Percentiles rank a stretch among this genome's conserved stretches.
Conservation (phyloP, 495 filamentous ascomycete genomes). For the Trichocladium antarcticum region DNA sequence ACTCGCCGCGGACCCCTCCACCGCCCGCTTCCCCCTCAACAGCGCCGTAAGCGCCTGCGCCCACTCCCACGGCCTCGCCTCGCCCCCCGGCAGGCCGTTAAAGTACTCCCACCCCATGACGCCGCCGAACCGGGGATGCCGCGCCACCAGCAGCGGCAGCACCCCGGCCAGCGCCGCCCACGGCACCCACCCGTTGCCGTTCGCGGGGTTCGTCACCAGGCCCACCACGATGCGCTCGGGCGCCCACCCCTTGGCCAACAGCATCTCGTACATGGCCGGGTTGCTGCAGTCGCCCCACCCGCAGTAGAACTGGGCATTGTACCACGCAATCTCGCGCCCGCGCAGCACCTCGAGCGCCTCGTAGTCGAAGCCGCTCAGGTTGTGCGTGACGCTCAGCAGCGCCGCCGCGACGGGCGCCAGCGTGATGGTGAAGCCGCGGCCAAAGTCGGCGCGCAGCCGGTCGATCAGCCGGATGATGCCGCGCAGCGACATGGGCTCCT, state of each 20-base stretch:
- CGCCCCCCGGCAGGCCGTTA: constrained; percentile 53
- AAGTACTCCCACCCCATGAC: constrained; percentile 89
- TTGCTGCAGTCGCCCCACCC: constrained; percentile 56
- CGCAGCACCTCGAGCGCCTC: constrained; percentile 54
- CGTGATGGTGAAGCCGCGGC: constrained; percentile 58
- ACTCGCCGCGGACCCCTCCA: background rate
- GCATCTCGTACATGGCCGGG: constrained; percentile 53
- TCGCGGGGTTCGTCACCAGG: constrained; percentile 64
- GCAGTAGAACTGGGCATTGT: constrained; percentile 81
- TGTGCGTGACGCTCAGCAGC: constrained; percentile 40
- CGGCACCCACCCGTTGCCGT: constrained; percentile 43
- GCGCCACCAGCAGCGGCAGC: constrained; percentile 25
- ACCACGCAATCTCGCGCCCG: constrained; percentile 60
- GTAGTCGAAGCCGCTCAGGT: constrained; percentile 71
- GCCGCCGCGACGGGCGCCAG: constrained; percentile 71
- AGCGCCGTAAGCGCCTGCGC: constrained; percentile 37
- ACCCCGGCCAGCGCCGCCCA: constrained; percentile 28
- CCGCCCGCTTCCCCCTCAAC: constrained; percentile 16
- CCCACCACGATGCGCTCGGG: constrained; percentile 63
- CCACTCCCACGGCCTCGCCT: constrained; percentile 57
- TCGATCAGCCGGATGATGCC: constrained; percentile 66
- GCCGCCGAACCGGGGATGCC: constrained; percentile 50
- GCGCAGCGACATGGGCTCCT: constrained; percentile 62
- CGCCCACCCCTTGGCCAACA: constrained; percentile 64
- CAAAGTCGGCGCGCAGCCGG: constrained; percentile 62